Evolutionary conservation across 306 rosid genomes (phyloP), one percentile per base, ranked within the genome.

Genomic region (Begonia masoniana): DNA sequence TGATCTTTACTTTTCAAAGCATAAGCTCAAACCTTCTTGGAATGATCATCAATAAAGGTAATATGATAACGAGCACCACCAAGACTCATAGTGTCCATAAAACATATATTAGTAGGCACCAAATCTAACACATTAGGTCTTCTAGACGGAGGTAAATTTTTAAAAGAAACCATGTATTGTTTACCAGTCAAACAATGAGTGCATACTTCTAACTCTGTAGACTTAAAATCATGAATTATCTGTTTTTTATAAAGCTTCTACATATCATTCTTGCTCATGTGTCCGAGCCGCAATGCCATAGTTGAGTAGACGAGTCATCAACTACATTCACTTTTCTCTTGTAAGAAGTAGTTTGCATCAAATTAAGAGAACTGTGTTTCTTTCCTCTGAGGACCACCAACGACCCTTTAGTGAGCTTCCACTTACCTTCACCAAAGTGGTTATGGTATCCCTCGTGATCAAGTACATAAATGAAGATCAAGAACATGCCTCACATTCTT

Each of bases 401-500:
- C 1, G 19, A 24, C 12, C 26, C 39, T 47, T 12, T 15, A 3
- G 4, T 49, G 7, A 60, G 50, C 41, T 65, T 65, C 64, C 47
- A 58, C 10, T 45, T 21, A 11, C 19, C 16, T 3, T n/a, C n/a
- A n/a, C n/a, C n/a, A n/a, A n/a, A n/a, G n/a, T n/a, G n/a, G n/a
- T n/a, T n/a, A n/a, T n/a, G 52, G 23, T 19, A 19, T 19, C 23
- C 23, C 23, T 19, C 2, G 23, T 19, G 2, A 19, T 19, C 23
- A 1, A 65, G 45, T 5, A 14, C 12, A 9, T 19, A 19, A 2
- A 19, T 2, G 23, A 19, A 19, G 1, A 10, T 66, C 47, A 4
- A 12, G 47, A 50, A 50, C 59, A 50, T 65, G 47, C 14, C 53
- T 58, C 13, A 65, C 70, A 65, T 65, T 46, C 15, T 58, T 66